Percentiles rank a stretch among this genome's conserved stretches.
phyloP scores from a whole-genome alignment of 176 grass and related monocot genomes.

The Carex pumila region DNA sequence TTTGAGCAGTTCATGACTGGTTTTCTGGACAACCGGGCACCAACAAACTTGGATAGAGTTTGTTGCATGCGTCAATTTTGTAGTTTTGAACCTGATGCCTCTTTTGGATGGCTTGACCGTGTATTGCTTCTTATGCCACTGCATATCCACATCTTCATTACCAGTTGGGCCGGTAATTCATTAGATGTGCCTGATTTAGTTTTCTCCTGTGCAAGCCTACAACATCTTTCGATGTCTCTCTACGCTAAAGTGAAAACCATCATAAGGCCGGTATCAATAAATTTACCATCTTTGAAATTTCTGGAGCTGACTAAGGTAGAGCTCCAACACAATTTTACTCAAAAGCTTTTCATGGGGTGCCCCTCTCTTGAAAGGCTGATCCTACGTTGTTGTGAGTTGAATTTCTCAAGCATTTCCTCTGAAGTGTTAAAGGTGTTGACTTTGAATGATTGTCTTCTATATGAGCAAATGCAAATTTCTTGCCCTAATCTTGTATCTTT shows the following conservation, averaged over 20 bases:
- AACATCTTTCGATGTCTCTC: neutral
- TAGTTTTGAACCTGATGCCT: no score
- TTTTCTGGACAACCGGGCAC: neutral
- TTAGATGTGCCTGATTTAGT: neutral
- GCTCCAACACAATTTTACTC: neutral
- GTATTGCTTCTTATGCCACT: no score
- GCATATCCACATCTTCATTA: no score
- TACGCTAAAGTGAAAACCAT: no score
- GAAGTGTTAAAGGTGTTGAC: neutral
- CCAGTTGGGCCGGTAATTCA: no score
- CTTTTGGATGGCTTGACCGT: no score
- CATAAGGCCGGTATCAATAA: neutral
- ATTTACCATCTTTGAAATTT: neutral
- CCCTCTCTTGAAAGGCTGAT: neutral
- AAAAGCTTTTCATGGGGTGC: neutral
- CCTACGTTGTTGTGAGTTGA: fast-evolving
- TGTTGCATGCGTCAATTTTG: no score
- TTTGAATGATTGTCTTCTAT: fast-evolving
- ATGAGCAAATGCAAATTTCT: neutral
- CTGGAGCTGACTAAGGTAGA: fast-evolving
- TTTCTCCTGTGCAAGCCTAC: neutral
- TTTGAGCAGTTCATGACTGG: no score
- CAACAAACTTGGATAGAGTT: neutral
- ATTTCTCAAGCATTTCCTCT: neutral
- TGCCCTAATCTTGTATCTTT: neutral